A percentile compares a stretch with the other conserved stretches of the same genome.
Evolutionary conservation across 2,329 filamentous ascomycete genomes (phyloP).

Genomic region (Beauveria sp.): DNA sequence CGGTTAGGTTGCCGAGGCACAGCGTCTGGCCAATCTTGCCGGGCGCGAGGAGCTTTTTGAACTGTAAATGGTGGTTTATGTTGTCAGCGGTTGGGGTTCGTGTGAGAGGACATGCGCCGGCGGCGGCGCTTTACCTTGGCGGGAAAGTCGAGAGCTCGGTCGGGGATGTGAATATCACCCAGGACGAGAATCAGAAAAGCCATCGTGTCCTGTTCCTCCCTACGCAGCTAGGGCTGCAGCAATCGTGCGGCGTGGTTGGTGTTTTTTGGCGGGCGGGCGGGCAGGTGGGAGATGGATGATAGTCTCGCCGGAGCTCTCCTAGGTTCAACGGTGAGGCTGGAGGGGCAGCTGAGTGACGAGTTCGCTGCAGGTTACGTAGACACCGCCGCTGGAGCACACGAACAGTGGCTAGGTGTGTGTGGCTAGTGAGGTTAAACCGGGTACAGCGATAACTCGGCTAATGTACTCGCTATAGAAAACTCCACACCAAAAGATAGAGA

Average conservation of each 20-base stretch:
- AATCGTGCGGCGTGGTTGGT: slow-evolving; percentile 14
- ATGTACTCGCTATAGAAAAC: not conserved
- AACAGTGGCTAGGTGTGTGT: not conserved
- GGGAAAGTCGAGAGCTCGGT: slow-evolving; percentile 84
- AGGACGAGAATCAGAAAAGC: slow-evolving; percentile 87
- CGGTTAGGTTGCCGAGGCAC: slow-evolving; percentile 73
- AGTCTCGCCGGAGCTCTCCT: slow-evolving; percentile 15
- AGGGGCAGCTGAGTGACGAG: slow-evolving; percentile 21
- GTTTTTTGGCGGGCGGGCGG: not conserved
- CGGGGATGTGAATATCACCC: slow-evolving; percentile 88
- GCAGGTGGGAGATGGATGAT: not conserved
- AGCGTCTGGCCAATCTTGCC: slow-evolving; percentile 78
- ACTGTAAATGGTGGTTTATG: slow-evolving; percentile 39
- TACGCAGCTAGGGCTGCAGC: slow-evolving; percentile 22
- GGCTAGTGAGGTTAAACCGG: slow-evolving; percentile 14
- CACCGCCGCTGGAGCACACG: not conserved
- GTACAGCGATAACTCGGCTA: slow-evolving; percentile 23
- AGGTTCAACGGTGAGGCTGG: slow-evolving; percentile 17
- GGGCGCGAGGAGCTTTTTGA: slow-evolving; percentile 76
- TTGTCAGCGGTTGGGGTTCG: not conserved
- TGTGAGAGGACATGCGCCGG: not conserved
- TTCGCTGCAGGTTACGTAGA: not conserved
- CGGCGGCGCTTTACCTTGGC: slow-evolving; percentile 57
- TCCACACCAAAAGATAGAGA: not conserved
- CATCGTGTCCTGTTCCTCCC: slow-evolving; percentile 40